Evolutionary conservation across 495 filamentous ascomycete species (phyloP).

Genomic region (Darksidea phi): DNA sequence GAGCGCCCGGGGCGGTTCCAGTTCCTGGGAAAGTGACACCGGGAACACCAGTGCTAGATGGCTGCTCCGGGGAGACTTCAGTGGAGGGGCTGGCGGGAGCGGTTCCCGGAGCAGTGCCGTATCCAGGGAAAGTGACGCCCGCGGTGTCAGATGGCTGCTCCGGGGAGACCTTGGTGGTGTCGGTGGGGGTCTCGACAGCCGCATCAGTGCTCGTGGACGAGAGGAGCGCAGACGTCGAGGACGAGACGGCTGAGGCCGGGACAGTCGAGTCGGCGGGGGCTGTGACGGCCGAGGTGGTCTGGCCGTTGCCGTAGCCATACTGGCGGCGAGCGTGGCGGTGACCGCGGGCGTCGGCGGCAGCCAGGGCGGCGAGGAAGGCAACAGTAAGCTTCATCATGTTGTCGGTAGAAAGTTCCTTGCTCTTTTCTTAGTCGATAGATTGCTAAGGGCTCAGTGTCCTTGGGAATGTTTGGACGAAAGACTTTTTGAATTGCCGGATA

Average conservation of each 20-base stretch:
- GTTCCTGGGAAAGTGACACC: no score
- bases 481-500: slow-evolving; percentile 23
- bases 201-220: background rate
- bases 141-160: background rate
- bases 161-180: background rate
- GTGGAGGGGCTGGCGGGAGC: background rate
- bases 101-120: no score
- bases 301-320: slow-evolving; percentile 17
- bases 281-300: background rate
- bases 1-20: no score
- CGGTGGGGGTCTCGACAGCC: background rate
- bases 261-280: background rate
- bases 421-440: slow-evolving; percentile 23
- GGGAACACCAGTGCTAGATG: background rate
- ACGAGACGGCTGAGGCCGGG: background rate
- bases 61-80: background rate
- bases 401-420: slow-evolving; percentile 20
- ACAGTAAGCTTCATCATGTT: slow-evolving; percentile 35
- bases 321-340: slow-evolving; percentile 23
- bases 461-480: slow-evolving; percentile 12
- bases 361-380: slow-evolving; percentile 27
- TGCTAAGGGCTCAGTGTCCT: slow-evolving; percentile 13
- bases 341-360: slow-evolving; percentile 21
- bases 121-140: no score
- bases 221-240: background rate